A percentile compares a stretch with the other conserved stretches of the same genome.
Conservation (phyloP, 2,329 filamentous ascomycete species). For the Clonostachys byssicola region DNA sequence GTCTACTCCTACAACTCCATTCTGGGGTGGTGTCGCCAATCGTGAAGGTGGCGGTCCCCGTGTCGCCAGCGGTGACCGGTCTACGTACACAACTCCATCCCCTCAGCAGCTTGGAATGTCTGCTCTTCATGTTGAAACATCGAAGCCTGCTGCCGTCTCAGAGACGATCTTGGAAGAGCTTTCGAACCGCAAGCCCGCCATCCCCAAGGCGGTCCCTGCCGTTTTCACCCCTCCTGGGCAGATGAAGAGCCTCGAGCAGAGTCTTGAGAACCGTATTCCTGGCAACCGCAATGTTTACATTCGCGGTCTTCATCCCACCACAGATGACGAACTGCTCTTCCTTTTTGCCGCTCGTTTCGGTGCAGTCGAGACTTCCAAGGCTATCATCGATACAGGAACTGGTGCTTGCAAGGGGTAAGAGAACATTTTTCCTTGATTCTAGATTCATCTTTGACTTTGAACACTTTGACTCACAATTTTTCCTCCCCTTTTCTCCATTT, state of each 20-base stretch:
- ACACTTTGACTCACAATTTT: neutral
- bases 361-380: constrained; percentile 93
- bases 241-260: constrained; percentile 88
- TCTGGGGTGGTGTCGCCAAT: constrained; percentile 54
- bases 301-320: constrained; percentile 90
- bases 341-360: constrained; percentile 85
- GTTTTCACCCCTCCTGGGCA: constrained; percentile 81
- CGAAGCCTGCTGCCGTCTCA: constrained; percentile 34
- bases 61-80: constrained; percentile 56
- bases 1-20: constrained; percentile 62
- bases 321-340: constrained; percentile 84
- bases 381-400: constrained; percentile 92
- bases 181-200: constrained; percentile 70
- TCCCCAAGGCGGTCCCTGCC: constrained; percentile 86
- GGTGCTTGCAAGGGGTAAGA: constrained; percentile 92
- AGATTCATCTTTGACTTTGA: neutral
- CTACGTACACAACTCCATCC: constrained; percentile 64
- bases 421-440: constrained; percentile 1
- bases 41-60: constrained; percentile 53
- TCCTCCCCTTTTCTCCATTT: constrained; percentile 16
- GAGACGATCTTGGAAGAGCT: constrained; percentile 59
- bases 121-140: constrained; percentile 29
- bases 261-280: constrained; percentile 83
- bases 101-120: constrained; percentile 50
- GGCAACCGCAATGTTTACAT: constrained; percentile 99